Evolutionary conservation across 164 flowering plant genomes (phyloP), one percentile per base, ranked within the genome.

Genomic region (Cinnamomum chago): DNA sequence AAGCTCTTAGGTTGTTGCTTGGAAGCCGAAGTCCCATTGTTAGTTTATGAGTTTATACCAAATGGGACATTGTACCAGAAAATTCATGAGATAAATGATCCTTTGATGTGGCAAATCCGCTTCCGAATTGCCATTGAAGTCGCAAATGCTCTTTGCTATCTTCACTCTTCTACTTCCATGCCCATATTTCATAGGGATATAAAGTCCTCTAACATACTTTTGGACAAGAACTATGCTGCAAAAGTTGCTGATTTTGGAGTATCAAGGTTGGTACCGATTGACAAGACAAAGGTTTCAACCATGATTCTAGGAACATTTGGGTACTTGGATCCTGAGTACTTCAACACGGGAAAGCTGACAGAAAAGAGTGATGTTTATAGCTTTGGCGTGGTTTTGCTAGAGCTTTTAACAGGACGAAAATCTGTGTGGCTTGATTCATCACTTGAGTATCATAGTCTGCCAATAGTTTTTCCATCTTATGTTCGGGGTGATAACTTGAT

Each of bases 201-300:
- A 25, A 86, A 83, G 72, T 70, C 85, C 10, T 28, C 82, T 3
- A 87, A 87, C 58, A 82, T 85, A 74, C 81, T 87, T 11, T 64
- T 85, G 24, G 87, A 86, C 24, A 80, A 78, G 15, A 69, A 68
- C 17, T 81, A 65, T 68, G 76, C 65, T 0, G 83, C 88, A 0
- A 87, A 85, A 62, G 86, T 87, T 18, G 73, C 88, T 1, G 87
- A 87, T 72, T 85, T 87, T 64, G 88, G 89, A 0, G 73, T 79
- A 28, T 85, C 89, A 30, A 75, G 83, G 55, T 67, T 81, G 3
- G 79, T 85, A 28, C 83, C 88, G 0, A 17, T 71, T 2, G 85
- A 84, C 72, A 82, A 86, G 75, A 60, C 74, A 2, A 76, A 77
- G 62, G 2, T 84, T 30, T 65, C 78, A 0, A 84, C 88, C 0